Conservation (phyloP, 345 rosid species). For the Camelina sativa region DNA sequence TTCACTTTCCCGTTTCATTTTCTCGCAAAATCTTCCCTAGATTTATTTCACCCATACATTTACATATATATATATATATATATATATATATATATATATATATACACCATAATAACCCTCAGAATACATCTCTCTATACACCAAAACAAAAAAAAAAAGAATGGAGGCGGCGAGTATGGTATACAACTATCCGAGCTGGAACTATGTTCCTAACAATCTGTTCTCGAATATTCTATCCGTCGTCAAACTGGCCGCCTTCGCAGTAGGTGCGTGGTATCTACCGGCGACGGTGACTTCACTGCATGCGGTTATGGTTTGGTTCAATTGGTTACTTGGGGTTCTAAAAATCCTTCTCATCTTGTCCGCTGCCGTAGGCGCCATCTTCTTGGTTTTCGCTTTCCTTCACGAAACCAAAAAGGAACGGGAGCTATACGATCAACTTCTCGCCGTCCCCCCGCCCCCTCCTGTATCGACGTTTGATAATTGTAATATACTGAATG, state of each 20-base stretch:
- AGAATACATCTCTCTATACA: background rate
- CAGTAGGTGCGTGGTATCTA: background rate
- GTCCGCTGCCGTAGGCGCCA: background rate
- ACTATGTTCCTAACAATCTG: background rate
- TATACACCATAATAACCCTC: background rate
- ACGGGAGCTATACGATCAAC: conserved; percentile 8
- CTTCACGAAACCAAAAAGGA: background rate
- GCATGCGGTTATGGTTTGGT: background rate
- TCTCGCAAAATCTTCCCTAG: conserved; percentile 5
- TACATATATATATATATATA: background rate
- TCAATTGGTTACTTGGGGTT: background rate
- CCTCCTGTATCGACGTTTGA: background rate
- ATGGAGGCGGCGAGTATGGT: conserved; percentile 9
- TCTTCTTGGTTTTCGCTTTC: background rate
- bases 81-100: background rate
- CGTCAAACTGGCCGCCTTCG: background rate
- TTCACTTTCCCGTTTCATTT: conserved; percentile 29
- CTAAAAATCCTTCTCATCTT: background rate
- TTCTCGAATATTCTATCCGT: background rate
- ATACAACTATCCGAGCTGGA: background rate
- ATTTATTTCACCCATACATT: background rate
- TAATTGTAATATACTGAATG: background rate
- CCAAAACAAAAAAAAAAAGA: conserved; percentile 14
- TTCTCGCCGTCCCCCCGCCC: conserved; percentile 1
- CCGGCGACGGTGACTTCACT: background rate